phyloP scores from a whole-genome alignment of 2,329 filamentous ascomycete genomes.

The Escovopsis weberi region DNA sequence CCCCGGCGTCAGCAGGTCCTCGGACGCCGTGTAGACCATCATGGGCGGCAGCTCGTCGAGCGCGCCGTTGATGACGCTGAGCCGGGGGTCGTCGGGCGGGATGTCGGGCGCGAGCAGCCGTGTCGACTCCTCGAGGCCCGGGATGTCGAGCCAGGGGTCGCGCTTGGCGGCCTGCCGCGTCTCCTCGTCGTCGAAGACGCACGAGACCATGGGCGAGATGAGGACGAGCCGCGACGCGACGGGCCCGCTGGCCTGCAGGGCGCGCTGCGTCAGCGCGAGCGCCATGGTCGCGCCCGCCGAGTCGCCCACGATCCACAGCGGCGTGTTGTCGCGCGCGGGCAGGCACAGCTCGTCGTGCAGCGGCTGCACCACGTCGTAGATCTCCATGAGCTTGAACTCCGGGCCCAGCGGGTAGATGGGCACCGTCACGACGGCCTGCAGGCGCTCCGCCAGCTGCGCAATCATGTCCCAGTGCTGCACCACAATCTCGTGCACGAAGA shows the following conservation, averaged over 20 bases:
- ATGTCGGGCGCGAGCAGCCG: slow-evolving; percentile 14
- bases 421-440: slow-evolving; percentile 18
- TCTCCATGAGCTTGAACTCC: slow-evolving; percentile 16
- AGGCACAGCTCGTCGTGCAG: slow-evolving; percentile 18
- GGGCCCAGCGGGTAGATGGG: slow-evolving; percentile 20
- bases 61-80: slow-evolving; percentile 18
- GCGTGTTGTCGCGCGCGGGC: slow-evolving; percentile 12
- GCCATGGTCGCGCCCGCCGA: slow-evolving; percentile 18
- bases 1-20: slow-evolving; percentile 16
- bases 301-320: slow-evolving; percentile 17
- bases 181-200: slow-evolving; percentile 15
- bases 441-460: slow-evolving; percentile 13
- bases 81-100: slow-evolving; percentile 11
- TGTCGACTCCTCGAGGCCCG: slow-evolving; percentile 13
- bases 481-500: slow-evolving; percentile 16
- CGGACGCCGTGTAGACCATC: slow-evolving; percentile 14
- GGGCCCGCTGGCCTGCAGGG: slow-evolving; percentile 11
- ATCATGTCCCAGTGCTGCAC: slow-evolving; percentile 16
- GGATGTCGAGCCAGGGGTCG: slow-evolving; percentile 16
- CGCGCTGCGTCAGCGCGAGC: slow-evolving; percentile 17
- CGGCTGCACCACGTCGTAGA: slow-evolving; percentile 18
- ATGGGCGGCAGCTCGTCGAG: slow-evolving; percentile 15
- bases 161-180: slow-evolving; percentile 9
- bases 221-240: slow-evolving; percentile 14
- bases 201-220: slow-evolving; percentile 18